Evolutionary conservation across 2,329 filamentous ascomycete genomes (phyloP).

Genomic region (Xylariaceae sp.): DNA sequence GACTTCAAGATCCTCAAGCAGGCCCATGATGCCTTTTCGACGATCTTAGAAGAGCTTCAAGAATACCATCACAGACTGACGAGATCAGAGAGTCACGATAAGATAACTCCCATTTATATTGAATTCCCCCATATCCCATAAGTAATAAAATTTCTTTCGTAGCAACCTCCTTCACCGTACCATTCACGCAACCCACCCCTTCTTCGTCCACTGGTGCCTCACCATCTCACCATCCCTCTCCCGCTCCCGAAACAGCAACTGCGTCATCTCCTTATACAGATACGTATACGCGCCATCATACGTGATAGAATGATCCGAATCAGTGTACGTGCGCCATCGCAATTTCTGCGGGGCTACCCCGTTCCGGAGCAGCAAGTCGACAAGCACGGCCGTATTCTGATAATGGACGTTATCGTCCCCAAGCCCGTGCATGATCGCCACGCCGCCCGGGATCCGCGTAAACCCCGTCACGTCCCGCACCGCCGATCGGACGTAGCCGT

Average conservation of each 20-base stretch:
- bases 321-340: conserved; percentile 60
- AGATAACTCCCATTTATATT: neutral
- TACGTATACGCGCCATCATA: conserved; percentile 53
- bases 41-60: neutral
- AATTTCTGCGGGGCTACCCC: conserved; percentile 57
- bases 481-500: conserved; percentile 59
- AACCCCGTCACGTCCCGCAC: conserved; percentile 48
- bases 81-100: conserved; percentile 8
- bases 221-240: conserved; percentile 19
- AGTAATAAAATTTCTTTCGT: neutral
- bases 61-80: neutral
- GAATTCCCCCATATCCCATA: no score
- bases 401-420: conserved; percentile 70
- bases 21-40: conserved; percentile 12
- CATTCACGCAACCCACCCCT: conserved; percentile 4
- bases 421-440: conserved; percentile 60
- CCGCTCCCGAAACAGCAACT: conserved; percentile 57
- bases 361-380: conserved; percentile 55
- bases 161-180: neutral
- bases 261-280: conserved; percentile 59
- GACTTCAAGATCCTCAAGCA: conserved; percentile 13
- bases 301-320: conserved; percentile 57
- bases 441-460: conserved; percentile 54
- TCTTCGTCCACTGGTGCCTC: conserved; percentile 30
- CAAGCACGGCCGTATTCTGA: conserved; percentile 57